Evolutionary conservation across 352 stramenopile species (phyloP), one percentile per base, ranked within the genome.

Genomic region (Phytophthora colocasiae): DNA sequence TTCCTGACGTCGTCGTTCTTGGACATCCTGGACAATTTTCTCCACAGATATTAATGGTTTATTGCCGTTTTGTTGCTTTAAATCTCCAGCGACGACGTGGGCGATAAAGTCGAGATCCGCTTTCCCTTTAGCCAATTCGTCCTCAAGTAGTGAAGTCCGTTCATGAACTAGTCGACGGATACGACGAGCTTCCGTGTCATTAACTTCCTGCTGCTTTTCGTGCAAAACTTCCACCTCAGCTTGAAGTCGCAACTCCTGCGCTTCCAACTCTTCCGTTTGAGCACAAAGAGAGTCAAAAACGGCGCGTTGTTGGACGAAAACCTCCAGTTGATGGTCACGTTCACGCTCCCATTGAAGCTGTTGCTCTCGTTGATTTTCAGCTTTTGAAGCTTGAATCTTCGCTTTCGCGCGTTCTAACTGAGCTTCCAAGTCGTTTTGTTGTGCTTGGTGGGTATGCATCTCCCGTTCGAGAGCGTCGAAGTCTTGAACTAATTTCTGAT

Each of bases 401-500:
- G 64, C 53, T 59, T 62, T 39, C 4, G 24, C 19, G 40, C 38
- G 54, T 44, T 73, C 38, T 15, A 83, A 53, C 6, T 72, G 55
- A 6, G 66, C 49, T 19, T 80, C 56, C 3, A 81, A 57, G n/a
- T 77, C 52, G 11, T 54, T 43, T 62, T 80, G 71, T 11, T 58
- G 39, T 12, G 54, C 46, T 40, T 63, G 38, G 17, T 69, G 65
- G 41, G 52, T 64, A 46, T 82, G 63, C 26, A 90, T 60, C 17
- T 85, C 79, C 4, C 69, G 60, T 15, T 90, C 79, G 0, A 90
- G 60, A 3, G 51, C 50, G 44, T 82, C 63, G 32, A 80, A 87
- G 34, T 87, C 77, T 9, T 75, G 75, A 17, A 77, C 58, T 8
- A 87, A 75, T 38, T 85, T 85, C 50, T 83, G 77, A 50, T 88